These are phyloP conservation scores for Arabis alpina DNA, from an alignment of 345 rosid species.

Conservation along the genomic window DNA sequence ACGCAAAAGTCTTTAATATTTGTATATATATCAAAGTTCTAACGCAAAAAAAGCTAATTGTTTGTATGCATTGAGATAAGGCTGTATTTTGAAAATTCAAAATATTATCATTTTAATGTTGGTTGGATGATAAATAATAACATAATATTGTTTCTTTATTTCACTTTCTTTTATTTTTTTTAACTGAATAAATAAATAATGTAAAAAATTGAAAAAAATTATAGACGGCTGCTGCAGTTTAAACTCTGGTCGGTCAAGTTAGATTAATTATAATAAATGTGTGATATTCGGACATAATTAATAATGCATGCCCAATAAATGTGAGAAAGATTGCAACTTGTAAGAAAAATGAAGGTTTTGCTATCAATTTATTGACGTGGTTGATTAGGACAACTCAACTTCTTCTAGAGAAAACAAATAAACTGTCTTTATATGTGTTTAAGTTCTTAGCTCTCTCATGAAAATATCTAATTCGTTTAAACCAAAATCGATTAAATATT, in stretches of 20 bases:
- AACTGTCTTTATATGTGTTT: constrained; percentile 15
- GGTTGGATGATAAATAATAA: constrained; percentile 4
- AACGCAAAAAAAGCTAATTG: constrained; percentile 6
- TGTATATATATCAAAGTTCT: constrained; percentile 3
- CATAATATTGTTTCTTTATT: neutral
- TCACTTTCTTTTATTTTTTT: neutral
- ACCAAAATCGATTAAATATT: neutral
- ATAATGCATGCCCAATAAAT: constrained; percentile 37
- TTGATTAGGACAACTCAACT: constrained; percentile 41
- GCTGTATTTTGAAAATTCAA: constrained; percentile 1
- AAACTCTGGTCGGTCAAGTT: neutral
- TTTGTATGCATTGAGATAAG: constrained; percentile 28
- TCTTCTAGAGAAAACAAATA: constrained; percentile 15
- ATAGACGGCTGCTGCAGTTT: too few relatives aligned
- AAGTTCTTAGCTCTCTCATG: neutral
- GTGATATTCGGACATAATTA: neutral
- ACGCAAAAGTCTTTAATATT: constrained; percentile 29
- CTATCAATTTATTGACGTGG: constrained; percentile 7
- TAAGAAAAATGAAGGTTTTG: constrained; percentile 13
- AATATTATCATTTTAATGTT: constrained; percentile 8
- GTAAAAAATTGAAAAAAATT: too few relatives aligned
- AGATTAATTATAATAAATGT: constrained; percentile 11
- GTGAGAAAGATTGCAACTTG: constrained; percentile 30
- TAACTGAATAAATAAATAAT: too few relatives aligned
- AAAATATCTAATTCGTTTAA: constrained; percentile 13